phyloP scores from a whole-genome alignment of 1,284 basidiomycete genomes.

The Ganoderma sp. region DNA sequence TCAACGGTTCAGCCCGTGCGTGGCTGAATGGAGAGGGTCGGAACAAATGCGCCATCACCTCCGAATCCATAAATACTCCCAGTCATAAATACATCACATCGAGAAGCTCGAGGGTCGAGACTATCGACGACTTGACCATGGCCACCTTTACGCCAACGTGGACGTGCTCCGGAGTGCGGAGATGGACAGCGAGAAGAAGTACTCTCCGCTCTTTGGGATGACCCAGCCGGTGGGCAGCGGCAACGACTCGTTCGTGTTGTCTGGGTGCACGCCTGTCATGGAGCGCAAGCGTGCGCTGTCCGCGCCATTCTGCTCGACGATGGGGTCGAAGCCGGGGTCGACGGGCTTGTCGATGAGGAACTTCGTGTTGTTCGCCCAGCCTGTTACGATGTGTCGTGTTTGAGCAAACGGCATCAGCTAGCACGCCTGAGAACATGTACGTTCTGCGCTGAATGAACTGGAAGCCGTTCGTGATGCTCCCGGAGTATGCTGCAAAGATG shows the following conservation, averaged over 20 bases:
- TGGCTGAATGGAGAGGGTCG: no score
- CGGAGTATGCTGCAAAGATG: conserved; percentile 58
- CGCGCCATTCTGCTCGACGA: conserved; percentile 50
- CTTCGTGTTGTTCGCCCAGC: conserved; percentile 40
- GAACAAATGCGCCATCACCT: no score
- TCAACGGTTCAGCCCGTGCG: no score
- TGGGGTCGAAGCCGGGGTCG: conserved; percentile 41
- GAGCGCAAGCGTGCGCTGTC: conserved; percentile 34
- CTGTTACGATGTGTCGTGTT: conserved; percentile 12
- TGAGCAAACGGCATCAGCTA: not conserved
- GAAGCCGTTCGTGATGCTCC: conserved; percentile 53
- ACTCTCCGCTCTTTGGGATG: conserved; percentile 48
- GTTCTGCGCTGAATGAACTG: conserved; percentile 50
- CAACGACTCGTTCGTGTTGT: conserved; percentile 37
- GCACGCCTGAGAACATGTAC: conserved; percentile 5
- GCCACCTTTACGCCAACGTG: conserved; percentile 2
- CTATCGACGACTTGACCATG: no score
- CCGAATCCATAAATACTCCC: no score
- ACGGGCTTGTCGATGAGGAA: conserved; percentile 37
- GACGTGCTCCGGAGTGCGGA: conserved; percentile 39
- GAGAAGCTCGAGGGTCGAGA: no score
- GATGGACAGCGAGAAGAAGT: conserved; percentile 52
- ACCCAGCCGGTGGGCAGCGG: conserved; percentile 40
- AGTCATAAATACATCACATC: no score
- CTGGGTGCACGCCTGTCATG: conserved; percentile 50